These are phyloP conservation scores for Lagenaria siceraria DNA, from an alignment of 306 rosid species.

Conservation along the genomic window DNA sequence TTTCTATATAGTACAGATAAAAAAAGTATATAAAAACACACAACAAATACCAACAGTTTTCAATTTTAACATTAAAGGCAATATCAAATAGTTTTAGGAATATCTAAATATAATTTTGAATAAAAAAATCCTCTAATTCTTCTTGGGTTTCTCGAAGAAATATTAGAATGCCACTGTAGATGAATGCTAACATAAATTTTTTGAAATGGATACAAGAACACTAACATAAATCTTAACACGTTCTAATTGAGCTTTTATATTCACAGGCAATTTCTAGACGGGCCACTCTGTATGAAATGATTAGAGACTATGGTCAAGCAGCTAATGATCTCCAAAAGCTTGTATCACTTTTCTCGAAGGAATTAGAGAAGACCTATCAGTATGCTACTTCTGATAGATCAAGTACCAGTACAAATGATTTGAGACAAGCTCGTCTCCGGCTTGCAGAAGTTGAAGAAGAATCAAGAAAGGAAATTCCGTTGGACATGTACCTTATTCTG, in stretches of 20 bases:
- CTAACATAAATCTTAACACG: not conserved
- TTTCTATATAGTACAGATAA: not conserved
- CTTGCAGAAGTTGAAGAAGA: conserved; percentile 80
- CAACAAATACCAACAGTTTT: not conserved
- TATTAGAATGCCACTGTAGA: not conserved
- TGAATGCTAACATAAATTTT: not conserved
- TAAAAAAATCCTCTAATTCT: not conserved
- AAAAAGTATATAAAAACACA: not conserved
- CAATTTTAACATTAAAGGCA: not conserved
- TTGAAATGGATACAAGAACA: too few species aligned
- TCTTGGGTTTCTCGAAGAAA: not conserved
- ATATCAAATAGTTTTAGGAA: not conserved
- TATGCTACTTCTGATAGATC: conserved; percentile 50
- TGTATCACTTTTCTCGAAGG: conserved; percentile 42
- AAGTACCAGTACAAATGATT: conserved; percentile 41
- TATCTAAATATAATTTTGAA: not conserved
- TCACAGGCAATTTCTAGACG: conserved; percentile 90
- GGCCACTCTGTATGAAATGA: conserved; percentile 63
- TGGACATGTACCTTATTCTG: conserved; percentile 88
- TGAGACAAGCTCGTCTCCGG: conserved; percentile 57
- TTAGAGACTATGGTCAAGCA: conserved; percentile 87
- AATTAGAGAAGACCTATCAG: conserved; percentile 32
- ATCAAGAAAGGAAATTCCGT: conserved; percentile 71
- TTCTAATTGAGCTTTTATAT: conserved; percentile 12
- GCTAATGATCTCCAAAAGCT: conserved; percentile 69